phyloP scores from a whole-genome alignment of 768 basidiomycete genomes.

The Tylopilus intermedius region DNA sequence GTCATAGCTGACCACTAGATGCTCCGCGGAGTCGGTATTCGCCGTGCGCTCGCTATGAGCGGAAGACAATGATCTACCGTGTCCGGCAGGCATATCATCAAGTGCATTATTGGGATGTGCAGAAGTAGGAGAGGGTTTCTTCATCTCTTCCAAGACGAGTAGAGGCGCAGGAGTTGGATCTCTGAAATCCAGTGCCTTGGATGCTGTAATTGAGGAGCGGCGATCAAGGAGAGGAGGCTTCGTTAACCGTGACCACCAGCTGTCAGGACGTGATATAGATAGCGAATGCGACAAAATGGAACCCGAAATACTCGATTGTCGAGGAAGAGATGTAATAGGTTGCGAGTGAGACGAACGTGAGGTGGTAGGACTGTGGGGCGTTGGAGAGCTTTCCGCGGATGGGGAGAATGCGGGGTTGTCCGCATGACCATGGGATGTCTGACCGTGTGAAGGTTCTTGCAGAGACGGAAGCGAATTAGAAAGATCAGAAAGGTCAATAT shows the following conservation, averaged over 20 bases:
- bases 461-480: constrained; percentile 24
- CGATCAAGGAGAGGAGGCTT: constrained; percentile 62
- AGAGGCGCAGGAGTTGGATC: constrained; percentile 78
- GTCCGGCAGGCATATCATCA: constrained; percentile 15
- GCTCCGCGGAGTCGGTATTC: constrained; percentile 64
- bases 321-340: constrained; percentile 27
- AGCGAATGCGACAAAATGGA: constrained; percentile 37
- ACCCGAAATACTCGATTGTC: constrained; percentile 41
- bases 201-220: constrained; percentile 38
- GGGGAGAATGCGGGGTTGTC: constrained; percentile 21
- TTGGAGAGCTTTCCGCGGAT: constrained; percentile 11
- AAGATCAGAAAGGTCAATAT: constrained; percentile 15
- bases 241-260: constrained; percentile 76
- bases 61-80: constrained; percentile 38
- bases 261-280: constrained; percentile 60
- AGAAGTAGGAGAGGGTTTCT: constrained; percentile 12
- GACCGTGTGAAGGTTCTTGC: constrained; percentile 21
- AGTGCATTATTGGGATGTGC: constrained; percentile 13
- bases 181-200: constrained; percentile 50
- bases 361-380: constrained; percentile 20
- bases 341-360: constrained; percentile 26
- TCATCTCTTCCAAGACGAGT: constrained; percentile 52
- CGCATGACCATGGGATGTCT: constrained; percentile 24
- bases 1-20: constrained; percentile 62
- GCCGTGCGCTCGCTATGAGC: constrained; percentile 58